Percentiles rank a stretch among this genome's conserved stretches.
phyloP scores from a whole-genome alignment of 495 filamentous ascomycete species.

The Haplographium delicatum region DNA sequence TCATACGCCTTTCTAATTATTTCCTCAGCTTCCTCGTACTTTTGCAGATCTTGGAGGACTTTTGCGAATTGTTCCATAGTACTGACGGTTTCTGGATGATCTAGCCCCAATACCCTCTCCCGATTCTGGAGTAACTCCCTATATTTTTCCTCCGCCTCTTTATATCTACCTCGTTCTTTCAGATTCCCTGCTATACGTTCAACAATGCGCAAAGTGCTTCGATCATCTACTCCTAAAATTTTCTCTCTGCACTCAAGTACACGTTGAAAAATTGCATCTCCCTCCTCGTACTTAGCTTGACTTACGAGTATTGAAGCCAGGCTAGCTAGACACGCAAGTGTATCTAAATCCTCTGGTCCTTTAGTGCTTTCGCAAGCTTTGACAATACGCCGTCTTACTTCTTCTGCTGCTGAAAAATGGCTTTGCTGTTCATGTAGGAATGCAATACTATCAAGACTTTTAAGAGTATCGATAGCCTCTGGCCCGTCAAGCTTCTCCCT shows the following conservation, averaged over 20 bases:
- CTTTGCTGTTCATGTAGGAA: not conserved
- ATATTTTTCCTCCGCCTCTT: too few relatives aligned
- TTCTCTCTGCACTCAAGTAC: slow-evolving; percentile 1
- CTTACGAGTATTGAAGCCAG: too few relatives aligned
- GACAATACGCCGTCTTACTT: not conserved
- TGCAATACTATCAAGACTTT: too few relatives aligned
- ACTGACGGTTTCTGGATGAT: not conserved
- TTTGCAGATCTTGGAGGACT: slow-evolving; percentile 5
- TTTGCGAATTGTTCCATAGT: not conserved
- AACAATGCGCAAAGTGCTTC: too few relatives aligned
- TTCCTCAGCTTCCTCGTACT: slow-evolving; percentile 33
- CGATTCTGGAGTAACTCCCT: too few relatives aligned
- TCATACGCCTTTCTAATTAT: not conserved
- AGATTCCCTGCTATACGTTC: too few relatives aligned
- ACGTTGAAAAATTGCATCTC: slow-evolving; percentile 14
- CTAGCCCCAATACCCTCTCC: not conserved
- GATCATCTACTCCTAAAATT: too few relatives aligned
- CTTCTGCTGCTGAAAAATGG: not conserved
- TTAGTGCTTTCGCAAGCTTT: not conserved
- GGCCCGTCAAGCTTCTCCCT: too few relatives aligned
- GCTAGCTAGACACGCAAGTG: too few relatives aligned
- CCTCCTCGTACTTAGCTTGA: slow-evolving; percentile 20
- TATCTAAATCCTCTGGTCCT: not conserved
- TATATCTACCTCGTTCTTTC: too few relatives aligned
- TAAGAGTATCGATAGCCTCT: too few relatives aligned